Evolutionary conservation across 805 yeast genomes (phyloP).

Genomic region (Ogataea naganishii): DNA sequence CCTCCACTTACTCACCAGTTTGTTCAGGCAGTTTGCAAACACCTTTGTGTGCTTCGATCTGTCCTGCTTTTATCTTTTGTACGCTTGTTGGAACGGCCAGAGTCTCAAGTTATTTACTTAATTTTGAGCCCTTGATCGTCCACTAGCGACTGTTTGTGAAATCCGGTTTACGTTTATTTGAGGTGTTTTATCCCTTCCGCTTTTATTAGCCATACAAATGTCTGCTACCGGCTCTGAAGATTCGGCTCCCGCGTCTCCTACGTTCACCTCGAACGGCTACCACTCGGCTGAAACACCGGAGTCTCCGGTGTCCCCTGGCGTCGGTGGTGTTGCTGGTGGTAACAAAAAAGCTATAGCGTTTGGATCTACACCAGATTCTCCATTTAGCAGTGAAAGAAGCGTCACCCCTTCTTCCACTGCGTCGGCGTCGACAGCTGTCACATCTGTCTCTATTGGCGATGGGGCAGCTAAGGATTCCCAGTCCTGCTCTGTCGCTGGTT

Average conservation of each 20-base stretch:
- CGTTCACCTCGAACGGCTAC: slow-evolving; percentile 1
- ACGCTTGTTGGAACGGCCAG: not conserved
- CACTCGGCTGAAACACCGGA: slow-evolving; percentile 1
- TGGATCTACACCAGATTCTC: slow-evolving; percentile 18
- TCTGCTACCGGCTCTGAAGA: slow-evolving; percentile 3
- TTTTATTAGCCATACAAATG: too few species aligned
- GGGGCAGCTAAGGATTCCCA: slow-evolving; percentile 8
- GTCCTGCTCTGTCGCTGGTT: slow-evolving; percentile 7
- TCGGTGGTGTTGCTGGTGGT: not conserved
- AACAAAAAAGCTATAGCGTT: too few species aligned
- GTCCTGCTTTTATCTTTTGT: not conserved
- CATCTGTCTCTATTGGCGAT: slow-evolving; percentile 16
- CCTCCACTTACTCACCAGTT: slow-evolving; percentile 25
- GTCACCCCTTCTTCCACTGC: slow-evolving; percentile 36
- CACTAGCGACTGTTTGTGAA: slow-evolving; percentile 1
- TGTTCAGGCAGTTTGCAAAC: too few species aligned
- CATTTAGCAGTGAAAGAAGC: slow-evolving; percentile 23
- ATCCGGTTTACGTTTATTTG: too few species aligned
- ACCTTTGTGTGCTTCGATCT: slow-evolving; percentile 12
- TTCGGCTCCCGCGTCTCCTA: slow-evolving; percentile 3
- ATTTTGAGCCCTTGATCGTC: slow-evolving; percentile 5
- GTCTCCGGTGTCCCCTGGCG: slow-evolving; percentile 3
- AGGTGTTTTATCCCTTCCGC: too few species aligned
- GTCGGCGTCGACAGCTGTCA: slow-evolving; percentile 17
- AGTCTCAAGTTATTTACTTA: slow-evolving; percentile 3